phyloP scores from a whole-genome alignment of 108 stramenopile genomes.

The Poteriospumella lacustris region DNA sequence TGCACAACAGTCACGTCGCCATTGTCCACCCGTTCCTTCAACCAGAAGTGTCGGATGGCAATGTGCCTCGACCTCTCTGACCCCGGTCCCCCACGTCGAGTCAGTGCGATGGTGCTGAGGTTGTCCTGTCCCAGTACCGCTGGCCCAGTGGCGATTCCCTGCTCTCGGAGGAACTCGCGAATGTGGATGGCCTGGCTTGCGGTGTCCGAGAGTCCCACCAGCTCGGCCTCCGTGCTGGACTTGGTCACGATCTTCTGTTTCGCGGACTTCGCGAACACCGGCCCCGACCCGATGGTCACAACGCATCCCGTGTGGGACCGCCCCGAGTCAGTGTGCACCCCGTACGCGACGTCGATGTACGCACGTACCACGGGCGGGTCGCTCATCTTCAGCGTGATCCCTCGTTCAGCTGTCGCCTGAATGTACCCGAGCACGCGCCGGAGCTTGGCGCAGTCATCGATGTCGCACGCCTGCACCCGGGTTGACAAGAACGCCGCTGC shows the following conservation, averaged over 20 bases:
- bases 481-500: slow-evolving; percentile 3
- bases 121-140: not conserved
- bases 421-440: not conserved
- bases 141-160: not conserved
- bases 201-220: slow-evolving; percentile 1
- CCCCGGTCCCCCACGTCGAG: too few species aligned
- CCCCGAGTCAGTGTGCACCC: not conserved
- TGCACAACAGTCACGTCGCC: too few species aligned
- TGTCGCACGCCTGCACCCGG: not conserved
- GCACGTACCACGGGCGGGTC: not conserved
- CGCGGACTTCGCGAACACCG: not conserved
- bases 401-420: not conserved
- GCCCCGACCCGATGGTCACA: not conserved
- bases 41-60: too few species aligned
- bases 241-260: slow-evolving; percentile 14
- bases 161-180: not conserved
- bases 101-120: too few species aligned
- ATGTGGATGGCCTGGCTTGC: not conserved
- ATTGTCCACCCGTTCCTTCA: too few species aligned
- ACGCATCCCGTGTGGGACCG: not conserved
- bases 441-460: slow-evolving; percentile 4
- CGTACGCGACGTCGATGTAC: not conserved
- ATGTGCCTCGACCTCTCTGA: too few species aligned
- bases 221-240: not conserved
- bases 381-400: not conserved